Percentiles rank a stretch among this genome's conserved stretches.
Conservation (phyloP, 1,284 basidiomycete genomes). For the Sanghuangporus weigelae region DNA sequence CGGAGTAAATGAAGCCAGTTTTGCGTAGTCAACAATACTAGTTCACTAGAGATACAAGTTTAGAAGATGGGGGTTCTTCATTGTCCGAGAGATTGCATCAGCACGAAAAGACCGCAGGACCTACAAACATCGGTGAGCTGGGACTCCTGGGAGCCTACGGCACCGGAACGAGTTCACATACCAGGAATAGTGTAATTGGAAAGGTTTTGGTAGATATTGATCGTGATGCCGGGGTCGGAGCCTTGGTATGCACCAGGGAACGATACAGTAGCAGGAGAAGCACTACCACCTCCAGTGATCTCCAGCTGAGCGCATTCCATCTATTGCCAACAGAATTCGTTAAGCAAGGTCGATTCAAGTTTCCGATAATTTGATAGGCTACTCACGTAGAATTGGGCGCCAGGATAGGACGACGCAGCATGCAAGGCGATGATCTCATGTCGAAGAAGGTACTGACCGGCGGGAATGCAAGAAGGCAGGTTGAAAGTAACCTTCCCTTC, state of each 20-base stretch:
- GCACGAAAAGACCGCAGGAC: background rate
- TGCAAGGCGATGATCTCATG: conserved; percentile 26
- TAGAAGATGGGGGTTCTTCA: background rate
- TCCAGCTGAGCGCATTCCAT: conserved; percentile 48
- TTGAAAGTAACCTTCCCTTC: conserved; percentile 38
- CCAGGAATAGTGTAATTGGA: conserved; percentile 8
- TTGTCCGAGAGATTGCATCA: background rate
- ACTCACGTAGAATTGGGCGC: conserved; percentile 23
- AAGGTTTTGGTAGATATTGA: conserved; percentile 38
- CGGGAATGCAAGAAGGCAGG: conserved; percentile 31
- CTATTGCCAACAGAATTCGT: conserved; percentile 21
- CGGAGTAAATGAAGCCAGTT: no score
- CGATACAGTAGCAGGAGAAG: conserved; percentile 40
- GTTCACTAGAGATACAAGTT: no score
- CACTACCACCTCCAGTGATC: conserved; percentile 45
- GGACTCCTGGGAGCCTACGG: background rate
- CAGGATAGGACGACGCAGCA: conserved; percentile 15
- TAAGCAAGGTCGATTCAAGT: background rate
- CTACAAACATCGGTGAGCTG: background rate
- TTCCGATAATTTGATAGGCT: background rate
- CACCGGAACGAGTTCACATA: background rate
- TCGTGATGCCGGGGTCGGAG: conserved; percentile 30
- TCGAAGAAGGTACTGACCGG: conserved; percentile 34
- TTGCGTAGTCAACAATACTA: no score
- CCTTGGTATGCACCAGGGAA: conserved; percentile 45